phyloP scores from a whole-genome alignment of 2,329 filamentous ascomycete species.

The Helminthosporium solani region DNA sequence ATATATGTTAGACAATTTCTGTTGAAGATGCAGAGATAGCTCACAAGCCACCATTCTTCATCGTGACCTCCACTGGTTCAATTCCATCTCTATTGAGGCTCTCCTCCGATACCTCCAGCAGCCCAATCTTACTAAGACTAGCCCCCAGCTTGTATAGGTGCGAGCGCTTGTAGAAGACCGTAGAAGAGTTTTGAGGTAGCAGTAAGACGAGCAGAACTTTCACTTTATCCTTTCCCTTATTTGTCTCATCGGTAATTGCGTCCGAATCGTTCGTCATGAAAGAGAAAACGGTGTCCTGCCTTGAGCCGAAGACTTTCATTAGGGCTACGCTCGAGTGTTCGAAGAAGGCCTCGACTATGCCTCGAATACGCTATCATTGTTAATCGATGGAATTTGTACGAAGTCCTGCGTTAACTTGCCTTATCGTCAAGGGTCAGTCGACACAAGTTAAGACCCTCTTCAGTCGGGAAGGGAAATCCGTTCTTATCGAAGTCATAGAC shows the following conservation, averaged over 20 bases:
- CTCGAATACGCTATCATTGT: constrained; percentile 1
- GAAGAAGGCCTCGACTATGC: constrained; percentile 2
- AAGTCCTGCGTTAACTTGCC: neutral
- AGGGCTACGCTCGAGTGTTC: neutral
- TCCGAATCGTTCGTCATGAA: neutral
- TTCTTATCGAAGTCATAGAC: neutral
- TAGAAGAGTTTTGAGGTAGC: neutral
- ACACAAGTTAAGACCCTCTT: constrained; percentile 1
- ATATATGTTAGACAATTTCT: neutral
- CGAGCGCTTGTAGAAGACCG: constrained; percentile 1
- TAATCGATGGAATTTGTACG: neutral
- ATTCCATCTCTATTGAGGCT: constrained; percentile 1
- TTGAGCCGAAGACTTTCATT: constrained; percentile 1
- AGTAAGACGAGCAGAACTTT: neutral
- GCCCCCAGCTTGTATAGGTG: constrained; percentile 1
- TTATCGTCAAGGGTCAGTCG: neutral
- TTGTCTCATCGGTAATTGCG: neutral
- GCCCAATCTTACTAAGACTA: neutral
- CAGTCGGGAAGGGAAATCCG: neutral
- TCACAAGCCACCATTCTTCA: constrained; percentile 2
- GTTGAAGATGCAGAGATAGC: neutral
- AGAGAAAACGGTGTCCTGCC: neutral
- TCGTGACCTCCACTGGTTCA: neutral
- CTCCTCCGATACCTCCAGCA: neutral
- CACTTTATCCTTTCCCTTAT: constrained; percentile 3